Base-by-base conservation (phyloP, 2,329 filamentous ascomycete genomes). In the Hypoxylon rubiginosum region DNA sequence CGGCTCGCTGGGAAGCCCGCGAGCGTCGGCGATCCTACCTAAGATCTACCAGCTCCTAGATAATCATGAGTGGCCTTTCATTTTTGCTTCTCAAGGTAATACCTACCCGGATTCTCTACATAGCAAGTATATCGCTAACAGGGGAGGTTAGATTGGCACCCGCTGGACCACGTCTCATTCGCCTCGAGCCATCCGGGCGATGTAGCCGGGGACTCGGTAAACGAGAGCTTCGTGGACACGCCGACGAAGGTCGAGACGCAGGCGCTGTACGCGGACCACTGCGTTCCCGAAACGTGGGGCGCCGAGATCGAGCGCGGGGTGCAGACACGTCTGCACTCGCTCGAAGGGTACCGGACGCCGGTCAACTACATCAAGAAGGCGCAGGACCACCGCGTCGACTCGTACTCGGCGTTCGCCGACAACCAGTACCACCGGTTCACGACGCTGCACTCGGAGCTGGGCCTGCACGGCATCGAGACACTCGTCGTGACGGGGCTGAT, bases 281-380 rank as follows among this genome's bases (percentile, higher is more conserved):
- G 69, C 45, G 32, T 71, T 2, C 69, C 69, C 4, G 64, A 69
- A 32, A 71, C 69, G 0, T 71, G 67, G 69, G 69, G 69, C 15
- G 67, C 69, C 1, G 58, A 71, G 32, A 64, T 71, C 19, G 69
- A 71, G 57, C 51, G 45, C 1, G 69, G 69, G 1, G 50, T 71
- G 6, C 69, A 61, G 51, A 62, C 59, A 13, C 64, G 69, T 11
- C 50, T 71, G 41, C 69, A 71, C 24, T 48, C 11, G n/a, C 50
- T 71, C 11, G 69, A 71, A 32, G 69, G 69, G 3, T 71, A 64
- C 52, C 50, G 36, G 5, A 56, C 56, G 13, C 69, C 69, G 10
- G 69, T 71, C 19, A 64, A 69, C 50, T 71, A 71, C 59, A 66
- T 71, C 59, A 71, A 71, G 59, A 71, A 71, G 13, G 69, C 69